Evolutionary conservation across 2,329 filamentous ascomycete genomes (phyloP).

Genomic region (Phialophora tarda): DNA sequence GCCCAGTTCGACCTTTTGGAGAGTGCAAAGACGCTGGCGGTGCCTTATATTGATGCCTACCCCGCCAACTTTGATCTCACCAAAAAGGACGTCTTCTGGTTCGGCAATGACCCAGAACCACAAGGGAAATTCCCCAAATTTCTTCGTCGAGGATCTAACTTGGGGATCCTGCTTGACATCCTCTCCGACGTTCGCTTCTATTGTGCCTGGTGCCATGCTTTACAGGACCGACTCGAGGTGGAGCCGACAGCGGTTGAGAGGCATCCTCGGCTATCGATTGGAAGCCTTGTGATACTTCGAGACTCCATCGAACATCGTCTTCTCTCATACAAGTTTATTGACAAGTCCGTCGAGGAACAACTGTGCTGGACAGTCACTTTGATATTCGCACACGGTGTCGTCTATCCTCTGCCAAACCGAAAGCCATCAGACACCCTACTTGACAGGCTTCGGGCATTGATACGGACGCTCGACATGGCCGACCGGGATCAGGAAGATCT

Average conservation of each 20-base stretch:
- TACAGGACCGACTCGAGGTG: background rate
- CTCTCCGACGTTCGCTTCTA: background rate
- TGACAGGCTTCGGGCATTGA: background rate
- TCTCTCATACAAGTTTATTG: background rate
- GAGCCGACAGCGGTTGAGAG: background rate
- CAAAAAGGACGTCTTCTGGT: background rate
- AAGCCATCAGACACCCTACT: background rate
- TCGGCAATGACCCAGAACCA: background rate
- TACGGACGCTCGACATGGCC: background rate
- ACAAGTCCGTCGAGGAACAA: background rate
- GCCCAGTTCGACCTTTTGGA: slow-evolving; percentile 6
- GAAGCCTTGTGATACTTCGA: background rate
- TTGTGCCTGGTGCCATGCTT: background rate
- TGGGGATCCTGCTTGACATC: background rate
- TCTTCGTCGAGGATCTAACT: background rate
- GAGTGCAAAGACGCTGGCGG: slow-evolving; percentile 2
- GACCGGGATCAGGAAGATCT: background rate
- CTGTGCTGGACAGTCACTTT: slow-evolving; percentile 3
- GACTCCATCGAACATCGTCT: background rate
- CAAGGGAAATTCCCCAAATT: background rate
- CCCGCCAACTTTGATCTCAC: background rate
- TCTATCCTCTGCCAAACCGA: background rate
- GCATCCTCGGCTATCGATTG: background rate
- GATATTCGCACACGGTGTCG: background rate
- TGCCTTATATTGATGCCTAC: background rate